These are phyloP conservation scores for Anisodus tanguticus DNA, from an alignment of 257 asterid genomes.

Conservation along the genomic window DNA sequence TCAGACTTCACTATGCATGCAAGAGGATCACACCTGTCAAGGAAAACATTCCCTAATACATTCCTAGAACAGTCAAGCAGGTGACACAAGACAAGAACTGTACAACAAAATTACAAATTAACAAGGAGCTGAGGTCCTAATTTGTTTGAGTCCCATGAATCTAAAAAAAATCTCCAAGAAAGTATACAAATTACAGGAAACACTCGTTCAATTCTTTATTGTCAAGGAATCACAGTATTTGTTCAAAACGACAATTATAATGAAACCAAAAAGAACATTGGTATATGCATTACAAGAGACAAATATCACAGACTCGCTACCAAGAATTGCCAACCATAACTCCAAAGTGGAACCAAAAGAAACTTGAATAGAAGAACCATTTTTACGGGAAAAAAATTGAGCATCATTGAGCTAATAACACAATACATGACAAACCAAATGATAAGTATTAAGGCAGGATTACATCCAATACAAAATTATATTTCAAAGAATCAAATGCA, in stretches of 20 bases:
- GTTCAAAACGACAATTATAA: not conserved
- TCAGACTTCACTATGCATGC: not conserved
- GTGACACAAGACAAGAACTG: not conserved
- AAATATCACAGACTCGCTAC: not conserved
- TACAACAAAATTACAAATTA: not conserved
- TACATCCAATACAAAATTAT: not conserved
- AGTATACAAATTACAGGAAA: not conserved
- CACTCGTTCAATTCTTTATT: not conserved
- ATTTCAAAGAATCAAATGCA: not conserved
- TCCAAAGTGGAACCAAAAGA: not conserved
- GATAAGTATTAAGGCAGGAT: not conserved
- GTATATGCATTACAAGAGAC: not conserved
- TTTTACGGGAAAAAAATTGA: not conserved
- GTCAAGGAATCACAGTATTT: not conserved
- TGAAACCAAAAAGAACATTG: not conserved
- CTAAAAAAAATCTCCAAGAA: not conserved
- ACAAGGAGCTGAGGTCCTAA: constrained; percentile 7
- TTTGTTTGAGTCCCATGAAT: not conserved
- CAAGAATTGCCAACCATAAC: not conserved
- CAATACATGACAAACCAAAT: not conserved
- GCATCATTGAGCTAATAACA: constrained; percentile 21
- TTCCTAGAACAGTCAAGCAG: not conserved
- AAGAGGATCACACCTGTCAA: not conserved
- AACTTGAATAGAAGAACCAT: not conserved
- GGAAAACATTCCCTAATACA: not conserved